Evolutionary conservation across 1,284 basidiomycete species (phyloP), one percentile per base, ranked within the genome.

Genomic region (Malassezia furfur): DNA sequence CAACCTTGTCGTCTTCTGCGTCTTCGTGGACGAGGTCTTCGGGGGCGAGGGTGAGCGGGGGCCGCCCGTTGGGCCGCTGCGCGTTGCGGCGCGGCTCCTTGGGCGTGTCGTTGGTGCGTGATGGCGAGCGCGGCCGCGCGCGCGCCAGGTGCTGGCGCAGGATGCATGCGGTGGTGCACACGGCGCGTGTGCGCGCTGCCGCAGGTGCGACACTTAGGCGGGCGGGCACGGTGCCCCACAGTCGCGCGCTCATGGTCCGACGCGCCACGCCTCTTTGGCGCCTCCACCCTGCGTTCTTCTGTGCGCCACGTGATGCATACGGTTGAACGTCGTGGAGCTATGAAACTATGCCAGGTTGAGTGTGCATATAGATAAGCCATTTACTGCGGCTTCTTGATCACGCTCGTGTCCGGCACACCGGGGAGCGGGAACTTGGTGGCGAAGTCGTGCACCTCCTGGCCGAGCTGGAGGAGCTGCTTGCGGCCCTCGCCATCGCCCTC

Each of bases 351-450:
- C 47, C 54, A 56, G 41, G 55, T 52, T 57, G 55, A 57, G 50
- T 57, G 50, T 50, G 28, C 51, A 46, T 35, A 32, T 10, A n/a
- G n/a, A n/a, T n/a, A n/a, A 28, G 22, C 2, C 25, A 48, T 43
- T 62, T 54, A 59, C 38, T 40, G 22, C 17, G 63, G 64, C 59
- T 62, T 59, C 65, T 70, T 72, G 64, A 74, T 74, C 45, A 55
- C 50, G 52, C 60, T 62, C 54, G 76, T 83, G 76, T 91, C 87
- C 39, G 77, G 77, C 7, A 91, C 84, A 77, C 93, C 91, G 52
- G 93, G 93, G 14, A 98, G 79, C 3, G 93, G 93, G 87, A 86
- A 96, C 77, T 81, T 80, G 62, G 80, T 82, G 17, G 90, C 87
- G 73, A 96, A 96, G 51, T 65, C 79, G 62, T 80, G 78, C 32